These are phyloP conservation scores for Fusarium piperis DNA, from an alignment of 2,329 filamentous ascomycete species.

Conservation along the genomic window DNA sequence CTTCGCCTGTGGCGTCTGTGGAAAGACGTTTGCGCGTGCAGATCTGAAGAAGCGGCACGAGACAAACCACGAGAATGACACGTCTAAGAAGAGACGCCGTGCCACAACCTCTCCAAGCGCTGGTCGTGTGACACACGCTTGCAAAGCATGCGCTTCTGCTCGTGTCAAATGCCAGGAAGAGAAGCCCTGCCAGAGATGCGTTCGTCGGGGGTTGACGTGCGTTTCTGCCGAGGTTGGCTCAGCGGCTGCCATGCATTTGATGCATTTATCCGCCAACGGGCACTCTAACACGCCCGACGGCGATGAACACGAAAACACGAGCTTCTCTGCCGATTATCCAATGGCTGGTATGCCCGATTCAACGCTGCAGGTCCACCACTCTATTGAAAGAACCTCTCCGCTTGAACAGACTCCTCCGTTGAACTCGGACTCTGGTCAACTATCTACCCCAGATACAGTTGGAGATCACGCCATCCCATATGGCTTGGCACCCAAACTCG, in stretches of 20 bases:
- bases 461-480: conserved; percentile 24
- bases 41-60: conserved; percentile 64
- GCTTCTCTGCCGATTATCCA: conserved; percentile 19
- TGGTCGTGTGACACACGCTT: conserved; percentile 63
- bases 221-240: conserved; percentile 51
- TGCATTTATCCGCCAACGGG: conserved; percentile 53
- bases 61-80: conserved; percentile 61
- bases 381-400: conserved; percentile 25
- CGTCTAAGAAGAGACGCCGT: conserved; percentile 58
- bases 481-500: conserved; percentile 23
- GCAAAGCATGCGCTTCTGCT: conserved; percentile 60
- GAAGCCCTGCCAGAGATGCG: conserved; percentile 64
- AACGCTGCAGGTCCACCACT: conserved; percentile 11
- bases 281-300: conserved; percentile 41
- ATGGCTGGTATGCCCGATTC: conserved; percentile 7
- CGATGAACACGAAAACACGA: conserved; percentile 30
- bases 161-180: conserved; percentile 65
- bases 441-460: conserved; percentile 34
- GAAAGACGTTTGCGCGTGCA: conserved; percentile 64
- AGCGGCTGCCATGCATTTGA: conserved; percentile 54
- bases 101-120: conserved; percentile 56
- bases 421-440: conserved; percentile 27
- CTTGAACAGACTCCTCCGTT: conserved; percentile 21
- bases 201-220: conserved; percentile 58
- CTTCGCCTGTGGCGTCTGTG: conserved; percentile 60